phyloP scores from a whole-genome alignment of 805 yeast genomes.

The Nakazawaea laoshanensis region DNA sequence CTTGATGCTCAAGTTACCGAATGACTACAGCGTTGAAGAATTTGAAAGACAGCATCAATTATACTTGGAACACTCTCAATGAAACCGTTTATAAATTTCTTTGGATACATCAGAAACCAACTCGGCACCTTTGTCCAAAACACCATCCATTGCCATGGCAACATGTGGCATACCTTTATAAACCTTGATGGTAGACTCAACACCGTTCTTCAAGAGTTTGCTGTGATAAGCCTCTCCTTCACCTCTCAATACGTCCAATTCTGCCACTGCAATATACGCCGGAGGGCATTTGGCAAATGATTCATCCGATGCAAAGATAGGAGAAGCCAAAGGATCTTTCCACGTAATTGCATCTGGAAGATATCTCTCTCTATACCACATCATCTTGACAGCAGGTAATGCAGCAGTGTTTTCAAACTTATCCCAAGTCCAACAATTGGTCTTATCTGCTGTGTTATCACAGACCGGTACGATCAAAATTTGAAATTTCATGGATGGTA shows the following conservation, averaged over 20 bases:
- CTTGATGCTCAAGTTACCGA: not conserved
- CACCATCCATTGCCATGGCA: slow-evolving; percentile 36
- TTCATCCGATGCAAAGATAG: slow-evolving; percentile 29
- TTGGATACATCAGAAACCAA: slow-evolving; percentile 6
- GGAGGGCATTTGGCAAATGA: slow-evolving; percentile 31
- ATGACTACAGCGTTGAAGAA: slow-evolving; percentile 7
- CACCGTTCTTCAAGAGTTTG: slow-evolving; percentile 28
- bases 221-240: slow-evolving; percentile 35
- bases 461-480: slow-evolving; percentile 35
- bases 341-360: slow-evolving; percentile 29
- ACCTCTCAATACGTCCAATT: slow-evolving; percentile 33
- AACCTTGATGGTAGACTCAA: slow-evolving; percentile 22
- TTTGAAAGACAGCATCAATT: slow-evolving; percentile 4
- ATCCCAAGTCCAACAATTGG: slow-evolving; percentile 27
- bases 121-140: slow-evolving; percentile 10
- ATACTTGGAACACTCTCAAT: slow-evolving; percentile 2
- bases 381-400: slow-evolving; percentile 35
- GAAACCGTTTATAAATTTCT: slow-evolving; percentile 2
- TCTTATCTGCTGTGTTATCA: slow-evolving; percentile 30
- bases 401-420: slow-evolving; percentile 31
- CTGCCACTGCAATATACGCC: slow-evolving; percentile 32
- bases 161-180: slow-evolving; percentile 39
- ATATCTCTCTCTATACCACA: slow-evolving; percentile 34
- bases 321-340: slow-evolving; percentile 27
- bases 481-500: slow-evolving; percentile 30